phyloP scores from a whole-genome alignment of 2,329 filamentous ascomycete genomes.

The Alternaria conjuncta region DNA sequence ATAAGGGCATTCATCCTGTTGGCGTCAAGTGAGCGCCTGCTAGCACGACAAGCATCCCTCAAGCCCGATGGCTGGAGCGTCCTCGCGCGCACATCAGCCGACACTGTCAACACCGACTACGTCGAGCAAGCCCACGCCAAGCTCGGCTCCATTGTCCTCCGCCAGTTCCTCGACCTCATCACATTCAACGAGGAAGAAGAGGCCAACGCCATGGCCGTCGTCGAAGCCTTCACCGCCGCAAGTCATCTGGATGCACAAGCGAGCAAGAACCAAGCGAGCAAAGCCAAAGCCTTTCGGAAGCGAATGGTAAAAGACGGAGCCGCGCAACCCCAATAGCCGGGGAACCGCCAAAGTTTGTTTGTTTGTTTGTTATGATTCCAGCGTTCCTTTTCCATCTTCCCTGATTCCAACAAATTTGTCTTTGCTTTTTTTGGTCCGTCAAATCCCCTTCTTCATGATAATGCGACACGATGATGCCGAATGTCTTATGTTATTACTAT shows the following conservation, averaged over 20 bases:
- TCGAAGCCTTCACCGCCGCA: constrained; percentile 38
- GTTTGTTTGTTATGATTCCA: constrained; percentile 7
- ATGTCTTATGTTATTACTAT: constrained; percentile 20
- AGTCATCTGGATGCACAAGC: constrained; percentile 33
- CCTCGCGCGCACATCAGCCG: constrained; percentile 29
- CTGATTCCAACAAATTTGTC: background rate
- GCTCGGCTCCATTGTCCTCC: constrained; percentile 35
- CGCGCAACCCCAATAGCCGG: constrained; percentile 5
- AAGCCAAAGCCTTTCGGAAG: constrained; percentile 33
- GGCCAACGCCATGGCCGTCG: constrained; percentile 24
- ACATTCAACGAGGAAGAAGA: constrained; percentile 29
- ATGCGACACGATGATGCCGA: constrained; percentile 19
- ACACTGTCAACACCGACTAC: constrained; percentile 27
- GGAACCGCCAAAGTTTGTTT: background rate
- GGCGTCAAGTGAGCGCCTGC: constrained; percentile 34
- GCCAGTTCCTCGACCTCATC: constrained; percentile 34
- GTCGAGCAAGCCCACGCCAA: constrained; percentile 32
- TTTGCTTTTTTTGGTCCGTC: background rate
- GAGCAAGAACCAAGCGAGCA: constrained; percentile 20
- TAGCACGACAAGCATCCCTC: constrained; percentile 31
- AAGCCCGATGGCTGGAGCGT: constrained; percentile 34
- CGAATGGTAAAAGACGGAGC: constrained; percentile 23
- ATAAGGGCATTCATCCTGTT: constrained; percentile 34
- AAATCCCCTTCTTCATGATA: constrained; percentile 15
- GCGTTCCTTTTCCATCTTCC: background rate